phyloP scores from a whole-genome alignment of 2,329 filamentous ascomycete species.

The Samsoniella hepiali region DNA sequence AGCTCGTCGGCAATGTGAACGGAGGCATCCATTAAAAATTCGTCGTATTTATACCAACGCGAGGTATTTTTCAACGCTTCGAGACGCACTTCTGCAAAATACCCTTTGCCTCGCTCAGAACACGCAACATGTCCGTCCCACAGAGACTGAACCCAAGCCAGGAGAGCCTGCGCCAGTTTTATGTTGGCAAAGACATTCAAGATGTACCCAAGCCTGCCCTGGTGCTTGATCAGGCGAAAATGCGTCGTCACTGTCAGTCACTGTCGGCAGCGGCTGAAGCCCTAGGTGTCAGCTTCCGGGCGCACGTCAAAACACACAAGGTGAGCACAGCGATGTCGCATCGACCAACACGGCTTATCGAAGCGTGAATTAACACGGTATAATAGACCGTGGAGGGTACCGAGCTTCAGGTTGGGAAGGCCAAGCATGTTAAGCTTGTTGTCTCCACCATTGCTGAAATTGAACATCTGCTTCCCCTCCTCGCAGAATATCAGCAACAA shows the following conservation, averaged over 20 bases:
- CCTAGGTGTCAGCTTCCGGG: conserved; percentile 54
- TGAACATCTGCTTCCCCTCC: conserved; percentile 49
- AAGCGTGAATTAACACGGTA: too few species aligned
- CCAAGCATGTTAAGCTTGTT: conserved; percentile 46
- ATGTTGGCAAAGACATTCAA: conserved; percentile 26
- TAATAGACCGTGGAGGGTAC: conserved; percentile 52
- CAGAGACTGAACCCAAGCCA: conserved; percentile 21
- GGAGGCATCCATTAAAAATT: too few species aligned
- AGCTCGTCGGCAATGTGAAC: not conserved
- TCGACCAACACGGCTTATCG: rapidly evolving
- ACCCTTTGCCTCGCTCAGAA: too few species aligned
- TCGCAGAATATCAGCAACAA: conserved; percentile 38
- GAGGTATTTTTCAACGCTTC: not conserved
- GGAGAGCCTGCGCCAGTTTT: conserved; percentile 24
- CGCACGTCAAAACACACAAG: conserved; percentile 67
- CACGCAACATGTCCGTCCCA: conserved; percentile 24
- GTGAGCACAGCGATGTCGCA: conserved; percentile 29
- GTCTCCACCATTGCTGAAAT: conserved; percentile 59
- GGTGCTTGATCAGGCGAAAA: conserved; percentile 52
- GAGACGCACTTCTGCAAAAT: not conserved
- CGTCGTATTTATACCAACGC: not conserved
- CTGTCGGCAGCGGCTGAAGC: conserved; percentile 50
- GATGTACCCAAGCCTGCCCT: conserved; percentile 52
- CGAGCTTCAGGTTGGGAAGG: conserved; percentile 50
- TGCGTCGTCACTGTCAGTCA: conserved; percentile 52